Conservation (phyloP, 495 filamentous ascomycete species). For the Astrothelium macrocarpum region DNA sequence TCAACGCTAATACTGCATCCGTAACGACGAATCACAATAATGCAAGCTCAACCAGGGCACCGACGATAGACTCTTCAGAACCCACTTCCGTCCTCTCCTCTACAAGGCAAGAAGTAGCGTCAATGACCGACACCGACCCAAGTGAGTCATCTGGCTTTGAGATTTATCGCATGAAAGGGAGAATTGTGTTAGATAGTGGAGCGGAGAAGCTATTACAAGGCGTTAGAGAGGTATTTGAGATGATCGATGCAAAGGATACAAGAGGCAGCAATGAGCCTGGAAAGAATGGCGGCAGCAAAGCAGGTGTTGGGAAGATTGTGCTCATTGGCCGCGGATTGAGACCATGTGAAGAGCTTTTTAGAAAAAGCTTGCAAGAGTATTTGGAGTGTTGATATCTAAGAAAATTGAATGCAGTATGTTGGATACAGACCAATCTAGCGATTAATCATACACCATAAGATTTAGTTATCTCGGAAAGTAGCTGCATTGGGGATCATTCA, state of each 20-base stretch:
- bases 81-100: background rate
- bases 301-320: conserved; percentile 56
- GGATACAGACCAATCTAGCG: too few relatives aligned
- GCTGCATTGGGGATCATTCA: too few relatives aligned
- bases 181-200: conserved; percentile 52
- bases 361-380: background rate
- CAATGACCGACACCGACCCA: background rate
- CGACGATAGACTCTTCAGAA: background rate
- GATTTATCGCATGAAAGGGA: conserved; percentile 80
- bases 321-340: conserved; percentile 62
- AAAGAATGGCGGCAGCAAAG: conserved; percentile 17
- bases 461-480: too few relatives aligned
- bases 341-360: background rate
- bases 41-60: background rate
- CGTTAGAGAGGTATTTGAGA: conserved; percentile 87
- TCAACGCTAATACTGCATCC: background rate
- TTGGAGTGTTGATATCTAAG: background rate
- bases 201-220: conserved; percentile 72
- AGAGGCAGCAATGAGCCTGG: background rate
- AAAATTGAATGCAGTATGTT: too few relatives aligned
- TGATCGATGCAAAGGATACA: conserved; percentile 50
- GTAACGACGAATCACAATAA: background rate
- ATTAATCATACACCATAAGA: too few relatives aligned
- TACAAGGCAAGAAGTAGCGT: background rate
- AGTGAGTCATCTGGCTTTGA: conserved; percentile 41